Percentiles rank a stretch among this genome's conserved stretches.
Evolutionary conservation across 2,329 filamentous ascomycete species (phyloP).

Genomic region (Ramichloridium luteum): DNA sequence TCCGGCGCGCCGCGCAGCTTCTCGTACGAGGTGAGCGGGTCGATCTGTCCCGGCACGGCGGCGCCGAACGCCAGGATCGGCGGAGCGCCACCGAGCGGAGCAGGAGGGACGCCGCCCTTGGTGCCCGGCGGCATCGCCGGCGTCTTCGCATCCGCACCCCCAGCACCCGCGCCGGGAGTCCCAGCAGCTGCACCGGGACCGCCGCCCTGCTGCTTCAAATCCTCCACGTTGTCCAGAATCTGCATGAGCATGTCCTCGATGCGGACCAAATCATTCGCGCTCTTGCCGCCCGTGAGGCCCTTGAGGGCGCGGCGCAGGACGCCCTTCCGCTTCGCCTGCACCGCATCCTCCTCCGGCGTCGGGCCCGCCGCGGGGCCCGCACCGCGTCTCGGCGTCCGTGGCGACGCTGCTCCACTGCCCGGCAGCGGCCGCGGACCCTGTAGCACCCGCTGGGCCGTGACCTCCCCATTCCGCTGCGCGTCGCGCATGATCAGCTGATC

Average conservation of each 20-base stretch:
- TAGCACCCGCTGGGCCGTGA: conserved; percentile 68
- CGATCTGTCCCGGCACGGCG: too few relatives aligned
- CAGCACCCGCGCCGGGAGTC: too few relatives aligned
- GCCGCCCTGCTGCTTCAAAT: conserved; percentile 30
- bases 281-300: conserved; percentile 68
- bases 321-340: conserved; percentile 70
- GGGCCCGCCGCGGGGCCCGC: too few relatives aligned
- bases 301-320: conserved; percentile 92
- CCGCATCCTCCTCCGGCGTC: conserved; percentile 43
- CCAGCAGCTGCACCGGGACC: too few relatives aligned
- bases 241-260: conserved; percentile 56
- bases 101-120: too few relatives aligned
- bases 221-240: conserved; percentile 82
- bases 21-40: conserved; percentile 58
- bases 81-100: conserved; percentile 7
- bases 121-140: too few relatives aligned
- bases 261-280: conserved; percentile 54
- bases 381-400: conserved; percentile 42
- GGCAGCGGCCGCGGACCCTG: conserved; percentile 79
- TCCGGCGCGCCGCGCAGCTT: conserved; percentile 58
- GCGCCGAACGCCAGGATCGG: conserved; percentile 19
- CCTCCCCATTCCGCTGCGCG: conserved; percentile 78
- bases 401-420: conserved; percentile 42
- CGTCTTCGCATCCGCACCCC: too few relatives aligned
- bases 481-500: conserved; percentile 80